These are phyloP conservation scores for Cladosporium sp. DNA, from an alignment of 2,329 filamentous ascomycete species.

Conservation along the genomic window DNA sequence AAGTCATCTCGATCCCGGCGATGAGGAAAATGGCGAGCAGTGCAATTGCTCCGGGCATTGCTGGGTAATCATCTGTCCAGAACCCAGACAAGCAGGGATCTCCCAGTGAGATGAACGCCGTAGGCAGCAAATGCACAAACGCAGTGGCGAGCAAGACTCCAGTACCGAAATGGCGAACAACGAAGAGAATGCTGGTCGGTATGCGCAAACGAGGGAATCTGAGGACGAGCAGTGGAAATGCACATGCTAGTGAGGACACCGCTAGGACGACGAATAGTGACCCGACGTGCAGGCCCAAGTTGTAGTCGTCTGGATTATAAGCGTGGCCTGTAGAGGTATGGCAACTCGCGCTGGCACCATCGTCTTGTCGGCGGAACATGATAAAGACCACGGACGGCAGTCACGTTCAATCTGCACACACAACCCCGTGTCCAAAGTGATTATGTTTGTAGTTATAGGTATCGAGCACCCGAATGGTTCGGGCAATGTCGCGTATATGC, in stretches of 20 bases:
- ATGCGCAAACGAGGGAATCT: conserved; percentile 59
- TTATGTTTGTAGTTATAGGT: conserved; percentile 2
- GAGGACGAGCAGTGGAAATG: conserved; percentile 61
- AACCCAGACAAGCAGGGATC: conserved; percentile 69
- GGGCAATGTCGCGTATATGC: conserved; percentile 14
- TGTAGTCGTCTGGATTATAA: conserved; percentile 42
- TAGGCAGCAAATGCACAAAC: conserved; percentile 59
- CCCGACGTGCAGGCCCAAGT: conserved; percentile 55
- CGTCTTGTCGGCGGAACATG: conserved; percentile 18
- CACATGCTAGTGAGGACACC: conserved; percentile 57
- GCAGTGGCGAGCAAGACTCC: conserved; percentile 57
- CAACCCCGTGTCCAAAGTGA: background rate
- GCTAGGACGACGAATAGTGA: conserved; percentile 56
- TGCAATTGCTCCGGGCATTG: conserved; percentile 75
- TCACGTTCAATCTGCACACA: background rate
- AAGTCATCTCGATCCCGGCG: conserved; percentile 54
- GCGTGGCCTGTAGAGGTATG: conserved; percentile 5
- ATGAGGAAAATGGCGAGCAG: conserved; percentile 55
- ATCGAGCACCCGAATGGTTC: conserved; percentile 15
- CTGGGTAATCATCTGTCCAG: conserved; percentile 73
- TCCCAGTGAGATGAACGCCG: conserved; percentile 59
- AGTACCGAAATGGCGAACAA: conserved; percentile 58
- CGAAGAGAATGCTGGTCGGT: conserved; percentile 57
- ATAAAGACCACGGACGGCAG: background rate
- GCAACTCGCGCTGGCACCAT: conserved; percentile 1